Evolutionary conservation across 352 stramenopile genomes (phyloP), one percentile per base, ranked within the genome.

Genomic region (Peronospora farinosa): DNA sequence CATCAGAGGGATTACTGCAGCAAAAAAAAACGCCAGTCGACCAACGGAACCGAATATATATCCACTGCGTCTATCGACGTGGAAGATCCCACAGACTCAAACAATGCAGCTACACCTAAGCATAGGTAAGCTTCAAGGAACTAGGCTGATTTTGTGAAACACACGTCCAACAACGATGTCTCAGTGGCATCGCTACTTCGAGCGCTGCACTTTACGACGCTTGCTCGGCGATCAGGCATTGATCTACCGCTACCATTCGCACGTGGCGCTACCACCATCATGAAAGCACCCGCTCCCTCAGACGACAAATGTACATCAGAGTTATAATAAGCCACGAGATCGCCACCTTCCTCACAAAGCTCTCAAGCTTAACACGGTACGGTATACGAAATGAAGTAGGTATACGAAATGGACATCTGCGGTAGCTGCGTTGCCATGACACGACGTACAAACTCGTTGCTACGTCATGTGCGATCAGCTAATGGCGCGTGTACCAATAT

Each of bases 111-210:
- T 40, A 25, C 33, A 37, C 7, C 17, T 21, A 40, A 37, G 4
- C 50, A 33, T 4, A 37, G 74, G 74, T 0, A 78, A 92, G 54
- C 60, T 92, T 0, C 78, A 78, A n/a, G 80, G 80, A 86, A 89
- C 44, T 70, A 86, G 40, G 36, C 32, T 5, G 61, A 73, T 39
- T 92, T 92, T 45, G 27, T 65, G 13, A 72, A 84, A 40, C 64
- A 88, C 44, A 73, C 63, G 6, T 40, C 13, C 2, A 67, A 70
- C 7, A 63, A 82, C 7, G 79, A 77, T 17, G 67, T 88, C 11
- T 71, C 69, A 2, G 80, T 91, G 13, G 74, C 80, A 25, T 84
- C 76, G 9, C 49, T 92, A 21, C 36, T 43, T 2, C 75, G 84
- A 37, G 69, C 87, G 7, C 75, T 70, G 47, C 71, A 89, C 16